These are phyloP conservation scores for Protea cynaroides DNA, from an alignment of 164 flowering plant genomes.

Conservation along the genomic window DNA sequence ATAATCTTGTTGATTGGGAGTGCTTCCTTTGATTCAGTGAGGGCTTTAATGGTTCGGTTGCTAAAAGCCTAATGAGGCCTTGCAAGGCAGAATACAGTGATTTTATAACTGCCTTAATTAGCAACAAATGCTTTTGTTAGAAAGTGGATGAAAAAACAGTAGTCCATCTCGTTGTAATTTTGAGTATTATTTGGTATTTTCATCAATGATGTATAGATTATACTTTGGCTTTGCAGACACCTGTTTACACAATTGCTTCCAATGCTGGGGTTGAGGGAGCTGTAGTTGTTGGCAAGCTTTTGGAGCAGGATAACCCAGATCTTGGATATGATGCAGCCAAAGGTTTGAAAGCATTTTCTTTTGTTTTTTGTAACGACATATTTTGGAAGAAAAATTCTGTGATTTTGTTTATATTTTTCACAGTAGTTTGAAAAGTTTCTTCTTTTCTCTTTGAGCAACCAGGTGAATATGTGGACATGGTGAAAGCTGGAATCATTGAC, in stretches of 20 bases:
- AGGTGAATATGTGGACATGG: constrained; percentile 76
- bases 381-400: not conserved
- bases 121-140: too few species aligned
- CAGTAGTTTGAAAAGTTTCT: not conserved
- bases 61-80: too few species aligned
- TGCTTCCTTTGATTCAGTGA: too few species aligned
- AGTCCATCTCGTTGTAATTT: too few species aligned
- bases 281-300: constrained; percentile 68
- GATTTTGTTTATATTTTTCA: not conserved
- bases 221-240: not conserved
- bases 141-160: too few species aligned
- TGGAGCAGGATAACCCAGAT: constrained; percentile 63
- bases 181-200: not conserved
- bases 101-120: too few species aligned
- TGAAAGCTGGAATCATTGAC: constrained; percentile 66
- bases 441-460: constrained; percentile 3
- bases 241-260: not conserved
- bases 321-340: constrained; percentile 63
- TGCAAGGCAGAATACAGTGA: too few species aligned
- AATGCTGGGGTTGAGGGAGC: constrained; percentile 14
- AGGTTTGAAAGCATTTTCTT: not conserved
- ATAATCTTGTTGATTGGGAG: too few species aligned
- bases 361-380: not conserved
- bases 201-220: not conserved
- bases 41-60: too few species aligned